These are phyloP conservation scores for Xylaria sp. DNA, from an alignment of 2,329 filamentous ascomycete genomes.

Conservation along the genomic window DNA sequence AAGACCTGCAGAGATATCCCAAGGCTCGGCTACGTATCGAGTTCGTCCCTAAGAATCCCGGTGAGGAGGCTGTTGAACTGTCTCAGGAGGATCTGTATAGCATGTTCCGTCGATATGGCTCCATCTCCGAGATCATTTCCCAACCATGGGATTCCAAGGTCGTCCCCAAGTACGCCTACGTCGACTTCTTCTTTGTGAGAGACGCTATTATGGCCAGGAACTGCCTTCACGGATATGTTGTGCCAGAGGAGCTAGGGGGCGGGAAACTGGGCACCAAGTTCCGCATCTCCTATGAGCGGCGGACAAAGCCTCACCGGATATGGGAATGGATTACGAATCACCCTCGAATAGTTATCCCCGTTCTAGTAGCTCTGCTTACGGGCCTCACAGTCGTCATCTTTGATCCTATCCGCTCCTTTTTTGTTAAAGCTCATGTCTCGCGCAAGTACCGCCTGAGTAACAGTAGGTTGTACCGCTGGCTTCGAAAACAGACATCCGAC, in stretches of 20 bases:
- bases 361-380: slow-evolving; percentile 82
- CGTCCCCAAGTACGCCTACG: slow-evolving; percentile 79
- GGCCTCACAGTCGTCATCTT: slow-evolving; percentile 88
- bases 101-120: slow-evolving; percentile 89
- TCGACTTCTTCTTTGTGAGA: slow-evolving; percentile 79
- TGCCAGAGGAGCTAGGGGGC: slow-evolving; percentile 75
- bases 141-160: slow-evolving; percentile 90
- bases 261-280: slow-evolving; percentile 81
- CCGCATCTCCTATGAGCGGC: slow-evolving; percentile 84
- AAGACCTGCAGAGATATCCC: slow-evolving; percentile 88
- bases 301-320: slow-evolving; percentile 79
- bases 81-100: slow-evolving; percentile 89
- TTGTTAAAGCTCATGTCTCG: slow-evolving; percentile 88
- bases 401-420: slow-evolving; percentile 93
- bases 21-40: slow-evolving; percentile 82
- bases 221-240: slow-evolving; percentile 86
- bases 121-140: slow-evolving; percentile 83
- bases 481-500: slow-evolving; percentile 77
- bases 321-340: slow-evolving; percentile 90
- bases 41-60: slow-evolving; percentile 79
- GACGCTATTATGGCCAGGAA: slow-evolving; percentile 90
- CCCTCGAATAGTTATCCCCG: slow-evolving; percentile 86
- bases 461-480: slow-evolving; percentile 81
- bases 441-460: slow-evolving; percentile 79
- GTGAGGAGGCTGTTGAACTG: slow-evolving; percentile 78